Base-by-base conservation (phyloP, 768 basidiomycete genomes). In the Hirschioporus abietinus region DNA sequence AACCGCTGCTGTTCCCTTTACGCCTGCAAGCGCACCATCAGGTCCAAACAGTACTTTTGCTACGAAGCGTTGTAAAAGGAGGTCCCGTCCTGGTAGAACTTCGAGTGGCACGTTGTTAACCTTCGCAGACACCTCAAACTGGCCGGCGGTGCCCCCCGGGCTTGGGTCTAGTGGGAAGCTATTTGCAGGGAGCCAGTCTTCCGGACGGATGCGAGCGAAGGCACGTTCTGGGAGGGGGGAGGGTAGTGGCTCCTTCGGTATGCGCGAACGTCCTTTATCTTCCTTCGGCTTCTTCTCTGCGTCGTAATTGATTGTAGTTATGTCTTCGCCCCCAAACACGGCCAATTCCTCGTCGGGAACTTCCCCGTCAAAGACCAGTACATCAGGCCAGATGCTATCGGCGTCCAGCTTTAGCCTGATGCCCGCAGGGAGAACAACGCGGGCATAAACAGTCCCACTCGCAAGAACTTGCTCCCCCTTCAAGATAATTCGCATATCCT, bases 11-110 rank as follows among this genome's bases (percentile, higher is more conserved):
- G 80, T 79, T 9, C 91, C 91, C 58, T 82, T 73, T 9, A 93
- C 80, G 6, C 91, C 91, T 6, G 91, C 91, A 0, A 85, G 70
- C 0, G 91, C 91, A 1, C 90, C 90, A 23, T 82, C 77, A 1
- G 81, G 70, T 23, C 85, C 83, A 70, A 91, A 92, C 7, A 73
- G 25, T 42, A 91, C 92, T 87, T 95, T 94, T 69, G 82, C 77
- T 18, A 94, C 85, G 68, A 95, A 95, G 65, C 82, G 80, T 67
- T 88, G 86, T 69, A 95, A 93, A 71, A 90, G 84, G 68, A 82
- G 86, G 74, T 92, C 84, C 58, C 93, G 83, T 7, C 92, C 91
- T 0, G 92, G 91, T 0, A 95, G 78, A 10, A 94, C 89, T 66
- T 92, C 78, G 34, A 95, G 76, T 15, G 92, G 91, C 12, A 92